Percentiles rank a stretch among this genome's conserved stretches.
phyloP scores from a whole-genome alignment of 192 early-diverging fungal genomes.

The Entophlyctis luteolus region DNA sequence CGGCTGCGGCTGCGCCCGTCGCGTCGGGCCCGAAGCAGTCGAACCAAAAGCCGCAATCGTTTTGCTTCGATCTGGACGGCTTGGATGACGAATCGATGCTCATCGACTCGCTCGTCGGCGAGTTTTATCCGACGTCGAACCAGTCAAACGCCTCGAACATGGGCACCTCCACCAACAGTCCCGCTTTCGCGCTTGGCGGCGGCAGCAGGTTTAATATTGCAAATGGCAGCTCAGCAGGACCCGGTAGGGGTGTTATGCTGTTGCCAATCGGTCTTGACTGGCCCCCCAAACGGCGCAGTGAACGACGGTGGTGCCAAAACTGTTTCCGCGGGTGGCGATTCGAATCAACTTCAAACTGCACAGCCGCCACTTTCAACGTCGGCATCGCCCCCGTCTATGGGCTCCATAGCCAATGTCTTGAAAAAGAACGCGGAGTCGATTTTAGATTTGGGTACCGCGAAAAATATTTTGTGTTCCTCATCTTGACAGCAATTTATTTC shows the following conservation, averaged over 20 bases:
- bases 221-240: background rate
- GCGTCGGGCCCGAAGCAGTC: background rate
- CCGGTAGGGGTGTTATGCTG: background rate
- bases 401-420: too few relatives aligned
- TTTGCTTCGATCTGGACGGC: conserved; percentile 38
- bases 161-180: background rate
- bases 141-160: background rate
- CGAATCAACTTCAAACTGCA: too few relatives aligned
- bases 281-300: too few relatives aligned
- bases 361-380: too few relatives aligned
- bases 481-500: too few relatives aligned
- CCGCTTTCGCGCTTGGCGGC: background rate
- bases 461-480: too few relatives aligned
- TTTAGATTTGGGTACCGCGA: too few relatives aligned
- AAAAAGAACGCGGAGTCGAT: too few relatives aligned
- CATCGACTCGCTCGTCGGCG: conserved; percentile 22
- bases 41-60: conserved; percentile 10
- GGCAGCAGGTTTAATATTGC: background rate
- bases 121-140: background rate
- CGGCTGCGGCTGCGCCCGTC: background rate
- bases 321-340: too few relatives aligned
- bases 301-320: too few relatives aligned
- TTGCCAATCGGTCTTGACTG: background rate
- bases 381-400: too few relatives aligned
- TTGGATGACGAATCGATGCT: conserved; percentile 25